Base-by-base conservation (phyloP, 176 grass and related monocot genomes). In the Musa acuminata region DNA sequence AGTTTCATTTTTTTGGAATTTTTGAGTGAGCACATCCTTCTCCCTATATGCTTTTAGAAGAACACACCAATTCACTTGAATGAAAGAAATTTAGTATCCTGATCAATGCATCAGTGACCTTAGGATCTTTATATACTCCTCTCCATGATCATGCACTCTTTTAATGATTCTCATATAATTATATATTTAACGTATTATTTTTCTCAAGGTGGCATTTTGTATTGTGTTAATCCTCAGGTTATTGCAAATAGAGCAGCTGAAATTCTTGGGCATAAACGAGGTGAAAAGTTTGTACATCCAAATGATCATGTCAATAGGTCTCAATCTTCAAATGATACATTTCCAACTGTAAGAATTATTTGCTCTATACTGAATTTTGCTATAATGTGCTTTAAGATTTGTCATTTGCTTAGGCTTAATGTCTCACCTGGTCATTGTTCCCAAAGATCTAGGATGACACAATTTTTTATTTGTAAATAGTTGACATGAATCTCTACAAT, bases 281-380 rank as follows among this genome's bases (percentile, higher is more conserved):
- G 95, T 52, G 86, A 79, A 43, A 99, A 94, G 69, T 87, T 86
- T 77, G 95, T 99, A 26, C 95, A 99, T 85, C 95, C 95, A 51
- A 99, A 99, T 89, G 95, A 99, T 64, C 95, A 99, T 77, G 95
- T 99, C 13, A 99, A 99, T 72, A 89, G 90, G 80, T 89, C 95
- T 52, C 95, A 99, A 73, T 99, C 95, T 64, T 99, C 95, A 4
- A 99, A 99, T 81, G 95, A 99, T 86, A 99, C 95, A 54, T 99
- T 99, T 83, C 95, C 95, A 53, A 99, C 95, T 76, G 95, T 99
- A 88, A 99, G 90, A 8, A 24, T 62, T 14, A 73, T 43, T 70
- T 14, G 4, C 17, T 62, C 20, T 5, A 13, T 57, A 2, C 55
- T 17, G 26, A 67, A 67, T 29, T 35, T 0, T 68, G 11, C 13